These are phyloP conservation scores for Acmispon strigosus DNA, from an alignment of 306 rosid genomes.

Conservation along the genomic window DNA sequence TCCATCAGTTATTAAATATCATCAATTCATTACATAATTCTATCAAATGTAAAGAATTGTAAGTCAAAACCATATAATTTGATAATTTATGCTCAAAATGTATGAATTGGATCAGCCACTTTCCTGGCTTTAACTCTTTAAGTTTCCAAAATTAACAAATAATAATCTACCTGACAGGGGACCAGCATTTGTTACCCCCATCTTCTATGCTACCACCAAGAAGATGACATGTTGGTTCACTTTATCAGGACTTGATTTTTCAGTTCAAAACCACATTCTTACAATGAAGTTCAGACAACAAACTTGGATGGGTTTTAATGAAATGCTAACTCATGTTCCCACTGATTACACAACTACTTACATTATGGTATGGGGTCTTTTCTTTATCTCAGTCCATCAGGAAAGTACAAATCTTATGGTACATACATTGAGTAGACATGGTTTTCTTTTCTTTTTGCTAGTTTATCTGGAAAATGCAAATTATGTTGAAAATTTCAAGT, in stretches of 20 bases:
- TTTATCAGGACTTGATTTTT: neutral
- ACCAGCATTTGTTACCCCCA: conserved; percentile 16
- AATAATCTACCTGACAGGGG: conserved; percentile 12
- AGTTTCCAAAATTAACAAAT: conserved; percentile 16
- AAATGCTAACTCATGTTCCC: conserved; percentile 19
- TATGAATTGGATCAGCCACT: neutral
- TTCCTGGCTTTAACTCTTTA: neutral
- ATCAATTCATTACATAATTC: neutral
- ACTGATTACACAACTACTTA: conserved; percentile 2
- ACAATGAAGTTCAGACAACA: conserved; percentile 31
- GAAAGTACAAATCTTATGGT: conserved; percentile 27
- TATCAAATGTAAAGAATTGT: neutral
- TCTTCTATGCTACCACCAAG: neutral
- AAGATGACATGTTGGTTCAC: conserved; percentile 12
- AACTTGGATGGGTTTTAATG: conserved; percentile 27
- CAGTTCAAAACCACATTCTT: conserved; percentile 24
- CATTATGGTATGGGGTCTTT: conserved; percentile 14
- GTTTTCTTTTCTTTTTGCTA: conserved; percentile 7
- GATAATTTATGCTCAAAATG: conserved; percentile 10
- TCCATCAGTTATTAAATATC: conserved; percentile 16
- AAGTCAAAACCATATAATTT: neutral
- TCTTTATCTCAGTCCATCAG: conserved; percentile 23
- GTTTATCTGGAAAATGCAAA: conserved; percentile 1
- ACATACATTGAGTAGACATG: neutral
- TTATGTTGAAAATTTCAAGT: neutral